These are phyloP conservation scores for Pulveroboletus sp. DNA, from an alignment of 768 basidiomycete genomes.

Conservation along the genomic window DNA sequence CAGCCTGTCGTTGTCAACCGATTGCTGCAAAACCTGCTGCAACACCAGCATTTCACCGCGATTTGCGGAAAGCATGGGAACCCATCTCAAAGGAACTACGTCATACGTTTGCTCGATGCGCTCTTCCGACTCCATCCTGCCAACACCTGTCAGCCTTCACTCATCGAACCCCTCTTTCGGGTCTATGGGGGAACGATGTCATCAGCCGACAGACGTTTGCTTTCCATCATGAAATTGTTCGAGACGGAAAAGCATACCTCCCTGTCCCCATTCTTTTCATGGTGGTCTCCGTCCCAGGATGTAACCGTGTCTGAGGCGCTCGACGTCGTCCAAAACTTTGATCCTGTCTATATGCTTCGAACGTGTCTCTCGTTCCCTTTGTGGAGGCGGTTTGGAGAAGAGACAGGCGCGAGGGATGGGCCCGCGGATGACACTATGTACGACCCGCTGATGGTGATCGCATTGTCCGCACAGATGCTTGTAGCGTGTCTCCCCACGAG, in stretches of 20 bases:
- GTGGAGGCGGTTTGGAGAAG: conserved; percentile 50
- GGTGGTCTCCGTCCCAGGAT: conserved; percentile 57
- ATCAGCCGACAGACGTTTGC: conserved; percentile 53
- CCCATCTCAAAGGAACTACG: conserved; percentile 37
- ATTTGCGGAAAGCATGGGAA: conserved; percentile 31
- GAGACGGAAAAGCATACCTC: conserved; percentile 68
- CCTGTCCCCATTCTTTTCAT: conserved; percentile 53
- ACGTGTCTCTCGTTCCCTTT: conserved; percentile 70
- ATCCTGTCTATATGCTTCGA: conserved; percentile 62
- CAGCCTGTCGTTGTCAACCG: conserved; percentile 72
- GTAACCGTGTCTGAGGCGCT: conserved; percentile 44
- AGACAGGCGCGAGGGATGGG: conserved; percentile 21
- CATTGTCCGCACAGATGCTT: conserved; percentile 66
- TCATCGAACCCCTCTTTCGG: conserved; percentile 70
- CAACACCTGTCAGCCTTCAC: conserved; percentile 78
- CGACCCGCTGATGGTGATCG: conserved; percentile 74
- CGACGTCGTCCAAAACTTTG: conserved; percentile 60
- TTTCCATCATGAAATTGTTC: conserved; percentile 77
- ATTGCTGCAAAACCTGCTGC: conserved; percentile 69
- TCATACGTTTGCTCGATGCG: conserved; percentile 54
- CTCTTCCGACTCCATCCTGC: conserved; percentile 75
- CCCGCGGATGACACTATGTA: conserved; percentile 48
- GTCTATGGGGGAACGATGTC: conserved; percentile 77
- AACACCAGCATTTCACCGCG: conserved; percentile 60
- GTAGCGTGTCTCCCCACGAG: conserved; percentile 52